Conservation (phyloP, 768 basidiomycete species). For the Tricholoma furcatifolium region DNA sequence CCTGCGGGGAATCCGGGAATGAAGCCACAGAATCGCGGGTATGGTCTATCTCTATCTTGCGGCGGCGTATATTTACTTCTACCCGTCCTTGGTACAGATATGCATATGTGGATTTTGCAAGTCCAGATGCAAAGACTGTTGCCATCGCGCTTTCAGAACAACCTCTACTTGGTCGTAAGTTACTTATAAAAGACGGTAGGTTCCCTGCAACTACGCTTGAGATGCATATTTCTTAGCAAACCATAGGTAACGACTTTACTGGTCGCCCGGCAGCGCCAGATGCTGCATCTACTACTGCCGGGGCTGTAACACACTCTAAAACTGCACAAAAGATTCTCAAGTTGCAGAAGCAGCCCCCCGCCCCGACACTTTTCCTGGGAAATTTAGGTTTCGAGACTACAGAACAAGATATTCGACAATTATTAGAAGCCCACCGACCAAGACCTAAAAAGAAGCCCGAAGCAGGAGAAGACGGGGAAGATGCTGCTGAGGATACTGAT, state of each 20-base stretch:
- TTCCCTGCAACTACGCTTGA: slow-evolving; percentile 8
- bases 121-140: slow-evolving; percentile 64
- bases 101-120: slow-evolving; percentile 94
- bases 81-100: slow-evolving; percentile 51
- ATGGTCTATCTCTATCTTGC: slow-evolving; percentile 1
- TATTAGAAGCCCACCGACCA: slow-evolving; percentile 69
- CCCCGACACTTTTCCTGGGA: slow-evolving; percentile 87
- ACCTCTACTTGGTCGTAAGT: slow-evolving; percentile 76
- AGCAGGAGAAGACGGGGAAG: slow-evolving; percentile 25
- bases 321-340: slow-evolving; percentile 76
- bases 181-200: slow-evolving; percentile 92
- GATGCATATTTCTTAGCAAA: neutral
- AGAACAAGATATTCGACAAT: slow-evolving; percentile 65
- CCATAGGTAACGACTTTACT: slow-evolving; percentile 67
- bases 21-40: slow-evolving; percentile 79
- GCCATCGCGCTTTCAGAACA: slow-evolving; percentile 85
- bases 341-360: slow-evolving; percentile 79
- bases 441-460: slow-evolving; percentile 29
- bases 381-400: slow-evolving; percentile 93
- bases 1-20: slow-evolving; percentile 42
- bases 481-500: slow-evolving; percentile 26
- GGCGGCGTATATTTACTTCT: neutral
- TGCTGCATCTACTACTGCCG: slow-evolving; percentile 30
- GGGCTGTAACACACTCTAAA: slow-evolving; percentile 50
- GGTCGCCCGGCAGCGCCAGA: slow-evolving; percentile 59